Base-by-base conservation (phyloP, 495 filamentous ascomycete species). In the Cetradonia linearis region DNA sequence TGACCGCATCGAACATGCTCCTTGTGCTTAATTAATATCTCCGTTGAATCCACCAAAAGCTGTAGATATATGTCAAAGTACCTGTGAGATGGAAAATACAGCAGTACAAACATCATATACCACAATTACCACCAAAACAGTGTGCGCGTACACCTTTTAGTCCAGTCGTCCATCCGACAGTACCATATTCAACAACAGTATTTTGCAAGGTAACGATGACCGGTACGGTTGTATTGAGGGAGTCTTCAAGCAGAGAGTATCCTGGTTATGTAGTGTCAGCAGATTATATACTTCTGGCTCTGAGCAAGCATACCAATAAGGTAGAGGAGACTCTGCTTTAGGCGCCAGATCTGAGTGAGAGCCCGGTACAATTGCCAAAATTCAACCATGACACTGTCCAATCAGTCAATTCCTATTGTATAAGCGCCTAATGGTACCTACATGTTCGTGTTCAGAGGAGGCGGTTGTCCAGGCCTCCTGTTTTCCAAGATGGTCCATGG, bases 401-500 rank as follows among this genome's bases (percentile, higher is more conserved):
- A 8, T 11, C 16, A 31, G 50, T 54, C 50, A 54, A 30, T n/a
- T 9, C 5, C 30, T 20, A n/a, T 36, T 23, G 13, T 36, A 5
- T 4, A 33, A 31, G 14, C 11, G 8, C 7, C 8, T 3, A 34
- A 34, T 20, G 14, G 8, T 23, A 54, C 50, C 20, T 20, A 54
- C 50, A 79, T 72, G 52, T 74, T 74, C 62, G 70, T 69, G 23
- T 68, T 67, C n/a, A 70, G 68, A 4, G 77, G 72, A 55, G 76
- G 72, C 56, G 58, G 57, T 61, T 82, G 79, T 6, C 83, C 83
- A 1, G 83, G 81, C 7, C 83, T 73, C 16, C 78, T 70, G 68
- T 85, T 85, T 67, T 86, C 83, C 5, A 84, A 63, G 47, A 83
- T 64, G 67, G 85, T 85, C 83, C 83, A 86, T 1, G 83, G 83